Evolutionary conservation across 257 asterid genomes (phyloP).

Genomic region (Leptodermis oblonga): DNA sequence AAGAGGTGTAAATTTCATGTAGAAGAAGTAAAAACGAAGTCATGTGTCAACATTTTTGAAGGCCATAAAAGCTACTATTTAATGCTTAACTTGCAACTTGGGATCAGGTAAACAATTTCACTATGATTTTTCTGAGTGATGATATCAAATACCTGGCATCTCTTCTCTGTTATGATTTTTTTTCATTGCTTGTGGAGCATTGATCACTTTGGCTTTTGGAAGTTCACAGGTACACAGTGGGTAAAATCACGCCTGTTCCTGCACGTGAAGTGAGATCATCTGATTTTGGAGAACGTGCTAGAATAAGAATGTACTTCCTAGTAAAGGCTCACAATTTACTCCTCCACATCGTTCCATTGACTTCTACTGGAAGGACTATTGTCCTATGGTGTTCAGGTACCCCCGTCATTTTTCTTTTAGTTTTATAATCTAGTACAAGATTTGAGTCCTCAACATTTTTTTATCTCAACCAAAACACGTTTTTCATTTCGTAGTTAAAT

Average conservation of each 20-base stretch:
- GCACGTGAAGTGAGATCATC: conserved; percentile 83
- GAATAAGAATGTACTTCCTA: conserved; percentile 90
- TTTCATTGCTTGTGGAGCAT: conserved; percentile 23
- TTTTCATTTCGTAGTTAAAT: too few species aligned
- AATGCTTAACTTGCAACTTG: conserved; percentile 93
- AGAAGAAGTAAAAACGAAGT: conserved; percentile 45
- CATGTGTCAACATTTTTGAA: conserved; percentile 50
- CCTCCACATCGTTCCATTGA: conserved; percentile 80
- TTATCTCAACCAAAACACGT: too few species aligned
- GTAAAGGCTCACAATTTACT: conserved; percentile 80
- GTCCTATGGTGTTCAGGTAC: conserved; percentile 99
- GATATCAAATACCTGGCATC: background rate
- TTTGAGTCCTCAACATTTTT: background rate
- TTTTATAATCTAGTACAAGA: background rate
- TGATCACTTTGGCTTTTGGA: conserved; percentile 26
- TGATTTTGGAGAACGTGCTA: conserved; percentile 86
- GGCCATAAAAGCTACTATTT: conserved; percentile 72
- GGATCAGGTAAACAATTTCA: conserved; percentile 65
- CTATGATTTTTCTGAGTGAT: conserved; percentile 6
- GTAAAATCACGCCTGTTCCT: conserved; percentile 93
- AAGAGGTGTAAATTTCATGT: conserved; percentile 48
- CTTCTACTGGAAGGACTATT: conserved; percentile 94
- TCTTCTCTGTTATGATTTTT: background rate
- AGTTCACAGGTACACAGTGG: conserved; percentile 91
- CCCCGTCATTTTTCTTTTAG: background rate